phyloP scores from a whole-genome alignment of 169 alveolate genomes.

The Plasmodium gaboni region DNA sequence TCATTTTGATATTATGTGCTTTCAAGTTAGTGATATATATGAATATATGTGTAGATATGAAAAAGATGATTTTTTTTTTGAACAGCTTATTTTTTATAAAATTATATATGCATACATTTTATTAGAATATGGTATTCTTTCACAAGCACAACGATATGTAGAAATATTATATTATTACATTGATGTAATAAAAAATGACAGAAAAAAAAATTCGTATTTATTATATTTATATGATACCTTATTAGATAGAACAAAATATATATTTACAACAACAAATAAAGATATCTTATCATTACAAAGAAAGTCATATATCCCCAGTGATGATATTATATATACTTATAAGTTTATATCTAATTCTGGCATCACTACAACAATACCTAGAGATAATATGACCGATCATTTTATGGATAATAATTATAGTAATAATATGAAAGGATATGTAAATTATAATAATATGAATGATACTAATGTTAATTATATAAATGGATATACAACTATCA shows the following conservation, averaged over 20 bases:
- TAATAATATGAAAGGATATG: too few species aligned
- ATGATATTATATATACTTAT: conserved; percentile 12
- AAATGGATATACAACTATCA: too few species aligned
- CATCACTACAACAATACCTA: too few species aligned
- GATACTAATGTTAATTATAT: too few species aligned
- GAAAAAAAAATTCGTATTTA: conserved; percentile 29
- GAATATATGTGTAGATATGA: conserved; percentile 41
- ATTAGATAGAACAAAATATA: conserved; percentile 21
- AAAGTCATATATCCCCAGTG: neutral
- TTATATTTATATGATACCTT: conserved; percentile 35
- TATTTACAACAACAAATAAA: conserved; percentile 4
- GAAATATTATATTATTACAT: conserved; percentile 46
- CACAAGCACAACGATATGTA: conserved; percentile 42
- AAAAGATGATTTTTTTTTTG: conserved; percentile 61
- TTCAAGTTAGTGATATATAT: conserved; percentile 46
- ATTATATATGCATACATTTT: conserved; percentile 27
- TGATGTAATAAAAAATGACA: conserved; percentile 66
- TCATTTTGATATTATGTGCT: conserved; percentile 27
- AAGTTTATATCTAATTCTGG: neutral
- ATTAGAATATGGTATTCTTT: conserved; percentile 48
- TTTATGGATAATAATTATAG: too few species aligned
- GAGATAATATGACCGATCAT: too few species aligned
- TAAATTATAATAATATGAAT: too few species aligned
- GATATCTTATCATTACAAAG: neutral
- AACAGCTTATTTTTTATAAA: conserved; percentile 21